Percentiles rank a stretch among this genome's conserved stretches.
phyloP scores from a whole-genome alignment of 495 filamentous ascomycete species.

The Niebla homalea region DNA sequence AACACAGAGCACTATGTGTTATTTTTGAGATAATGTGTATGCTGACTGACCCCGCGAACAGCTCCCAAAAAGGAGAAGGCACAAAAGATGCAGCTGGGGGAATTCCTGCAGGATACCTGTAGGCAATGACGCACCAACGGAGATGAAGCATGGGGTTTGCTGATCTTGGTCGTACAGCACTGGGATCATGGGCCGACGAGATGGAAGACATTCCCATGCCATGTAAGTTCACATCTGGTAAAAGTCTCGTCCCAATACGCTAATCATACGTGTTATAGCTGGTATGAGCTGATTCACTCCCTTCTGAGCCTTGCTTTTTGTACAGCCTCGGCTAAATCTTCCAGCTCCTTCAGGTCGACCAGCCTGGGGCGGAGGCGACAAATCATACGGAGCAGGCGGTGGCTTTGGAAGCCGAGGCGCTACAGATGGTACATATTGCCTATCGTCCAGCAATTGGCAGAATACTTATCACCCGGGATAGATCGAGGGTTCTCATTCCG shows the following conservation, averaged over 20 bases:
- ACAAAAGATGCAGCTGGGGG: conserved; percentile 87
- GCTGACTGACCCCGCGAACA: conserved; percentile 22
- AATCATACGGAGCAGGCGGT: conserved; percentile 14
- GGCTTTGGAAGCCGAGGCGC: conserved; percentile 3
- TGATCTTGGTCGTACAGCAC: conserved; percentile 41
- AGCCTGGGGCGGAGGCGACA: conserved; percentile 33
- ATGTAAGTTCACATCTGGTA: conserved; percentile 20
- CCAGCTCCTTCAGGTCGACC: conserved; percentile 26
- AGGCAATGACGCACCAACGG: conserved; percentile 23
- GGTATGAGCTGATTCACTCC: conserved; percentile 8
- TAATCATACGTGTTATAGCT: conserved; percentile 12
- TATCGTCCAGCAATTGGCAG: too few species aligned
- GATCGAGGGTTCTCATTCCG: conserved; percentile 49
- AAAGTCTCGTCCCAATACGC: not conserved
- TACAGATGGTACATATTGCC: not conserved
- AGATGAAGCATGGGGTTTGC: conserved; percentile 15
- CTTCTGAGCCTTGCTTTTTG: not conserved
- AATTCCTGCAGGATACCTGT: conserved; percentile 83
- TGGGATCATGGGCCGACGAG: conserved; percentile 96
- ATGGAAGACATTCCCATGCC: conserved; percentile 74
- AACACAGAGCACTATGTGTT: conserved; percentile 14
- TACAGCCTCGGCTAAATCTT: conserved; percentile 13
- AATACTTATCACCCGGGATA: too few species aligned
- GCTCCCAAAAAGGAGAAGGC: conserved; percentile 75
- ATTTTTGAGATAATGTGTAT: conserved; percentile 21